Evolutionary conservation across 495 filamentous ascomycete genomes (phyloP), one percentile per base, ranked within the genome.

Genomic region (Hyaloscypha bicolor): DNA sequence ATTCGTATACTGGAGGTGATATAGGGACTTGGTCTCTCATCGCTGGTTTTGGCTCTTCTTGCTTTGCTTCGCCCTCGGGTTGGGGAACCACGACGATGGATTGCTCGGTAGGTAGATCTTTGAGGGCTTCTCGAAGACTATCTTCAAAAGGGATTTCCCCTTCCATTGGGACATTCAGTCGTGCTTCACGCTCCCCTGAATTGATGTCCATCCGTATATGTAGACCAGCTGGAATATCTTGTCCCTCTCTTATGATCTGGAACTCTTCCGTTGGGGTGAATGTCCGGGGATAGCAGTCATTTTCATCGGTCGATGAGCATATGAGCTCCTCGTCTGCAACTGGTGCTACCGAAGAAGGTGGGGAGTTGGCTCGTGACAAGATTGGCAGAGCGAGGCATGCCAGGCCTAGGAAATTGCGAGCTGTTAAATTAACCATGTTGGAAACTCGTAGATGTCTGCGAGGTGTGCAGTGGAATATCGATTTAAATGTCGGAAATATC

Each of bases 241-340:
- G 89, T 72, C 89, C 89, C 37, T 84, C 80, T 56, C 79, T 82
- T 39, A 91, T 79, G 25, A 78, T 68, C 67, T 90, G 86, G 71
- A 90, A 91, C 48, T 88, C 79, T 55, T 85, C 69, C 0, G 86
- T 91, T 1, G 89, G 77, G 31, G 82, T 78, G 67, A 91, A 91
- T 48, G 86, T 65, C 63, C 80, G 81, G 25, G 89, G 88, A 70
- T 91, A 90, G 72, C 89, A 91, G 37, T 86, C 85, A 35, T 80
- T 76, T 1, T 82, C 77, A 70, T 88, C 79, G 35, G 77, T 73
- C 22, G 84, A 84, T 69, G 88, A 86, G 65, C 88, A 91, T 70
- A 91, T 88, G n/a, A 89, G 76, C 33, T 88, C 81, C 22, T 74
- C 62, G 9, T 65, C 57, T 60, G 63, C 60, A 1, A 71, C 21